Percentiles rank a stretch among this genome's conserved stretches.
Conservation (phyloP, 192 early-diverging fungal species). For the Coemansia sp. region DNA sequence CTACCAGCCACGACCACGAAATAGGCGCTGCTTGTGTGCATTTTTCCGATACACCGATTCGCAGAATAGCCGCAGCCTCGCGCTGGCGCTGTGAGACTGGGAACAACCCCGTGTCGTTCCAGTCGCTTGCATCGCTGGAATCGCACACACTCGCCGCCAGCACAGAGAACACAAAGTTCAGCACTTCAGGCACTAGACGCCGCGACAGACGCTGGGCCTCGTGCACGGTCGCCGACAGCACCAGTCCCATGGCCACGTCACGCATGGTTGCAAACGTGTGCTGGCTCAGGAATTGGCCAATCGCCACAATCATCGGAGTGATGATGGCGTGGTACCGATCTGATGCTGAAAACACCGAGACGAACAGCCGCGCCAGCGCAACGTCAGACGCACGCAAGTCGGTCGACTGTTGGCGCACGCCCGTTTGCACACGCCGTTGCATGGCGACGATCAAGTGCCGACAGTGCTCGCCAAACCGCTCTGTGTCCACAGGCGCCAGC, state of each 20-base stretch:
- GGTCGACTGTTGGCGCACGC: constrained; percentile 9
- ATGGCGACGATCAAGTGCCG: constrained; percentile 57
- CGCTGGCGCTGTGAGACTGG: constrained; percentile 36
- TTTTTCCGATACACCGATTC: constrained; percentile 8
- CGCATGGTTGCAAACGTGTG: constrained; percentile 56
- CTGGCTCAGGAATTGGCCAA: constrained; percentile 75
- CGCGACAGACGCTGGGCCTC: constrained; percentile 71
- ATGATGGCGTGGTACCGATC: constrained; percentile 86
- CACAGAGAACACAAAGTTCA: constrained; percentile 59
- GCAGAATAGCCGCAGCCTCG: constrained; percentile 16
- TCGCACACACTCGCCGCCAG: constrained; percentile 37
- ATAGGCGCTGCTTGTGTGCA: constrained; percentile 14
- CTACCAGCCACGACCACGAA: constrained; percentile 35
- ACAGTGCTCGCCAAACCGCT: constrained; percentile 59
- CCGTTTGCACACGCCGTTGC: constrained; percentile 49
- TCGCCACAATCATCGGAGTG: constrained; percentile 81
- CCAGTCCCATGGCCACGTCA: constrained; percentile 73
- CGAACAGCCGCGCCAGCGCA: constrained; percentile 66
- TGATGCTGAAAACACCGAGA: constrained; percentile 85
- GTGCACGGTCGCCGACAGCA: constrained; percentile 69
- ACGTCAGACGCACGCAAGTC: constrained; percentile 59
- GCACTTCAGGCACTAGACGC: constrained; percentile 70
- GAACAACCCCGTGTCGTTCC: constrained; percentile 21
- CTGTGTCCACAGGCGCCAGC: constrained; percentile 61
- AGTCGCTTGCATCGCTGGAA: constrained; percentile 13